A percentile compares a stretch with the other conserved stretches of the same genome.
phyloP scores from a whole-genome alignment of 257 asterid genomes.

The Petunia axillaris region DNA sequence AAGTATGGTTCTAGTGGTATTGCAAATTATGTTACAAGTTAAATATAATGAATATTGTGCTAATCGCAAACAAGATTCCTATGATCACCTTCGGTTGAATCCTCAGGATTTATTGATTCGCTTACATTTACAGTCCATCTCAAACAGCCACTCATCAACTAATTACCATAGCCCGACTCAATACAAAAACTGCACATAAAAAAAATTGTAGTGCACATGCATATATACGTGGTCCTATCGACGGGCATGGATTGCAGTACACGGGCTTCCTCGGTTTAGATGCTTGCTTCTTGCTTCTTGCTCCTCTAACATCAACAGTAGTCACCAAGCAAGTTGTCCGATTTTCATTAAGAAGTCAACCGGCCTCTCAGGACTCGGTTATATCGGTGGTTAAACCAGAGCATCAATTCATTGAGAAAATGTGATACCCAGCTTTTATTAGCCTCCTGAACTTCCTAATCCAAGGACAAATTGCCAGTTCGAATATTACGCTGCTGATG shows the following conservation, averaged over 20 bases:
- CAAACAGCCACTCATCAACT: slow-evolving; percentile 5
- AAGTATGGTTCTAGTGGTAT: neutral
- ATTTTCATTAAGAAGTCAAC: neutral
- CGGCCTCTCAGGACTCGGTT: neutral
- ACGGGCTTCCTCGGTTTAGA: neutral
- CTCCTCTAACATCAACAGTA: slow-evolving; percentile 1
- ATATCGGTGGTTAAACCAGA: slow-evolving; percentile 18
- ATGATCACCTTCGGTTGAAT: neutral
- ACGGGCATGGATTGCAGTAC: neutral
- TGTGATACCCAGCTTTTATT: neutral
- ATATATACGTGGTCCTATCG: neutral
- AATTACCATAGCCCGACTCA: neutral
- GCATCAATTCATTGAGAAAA: neutral
- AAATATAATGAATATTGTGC: neutral
- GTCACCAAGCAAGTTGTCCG: neutral
- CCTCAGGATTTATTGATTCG: neutral
- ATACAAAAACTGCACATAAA: neutral
- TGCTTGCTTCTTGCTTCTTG: neutral
- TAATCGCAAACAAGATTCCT: neutral
- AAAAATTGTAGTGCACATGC: neutral
- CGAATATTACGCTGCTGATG: slow-evolving; percentile 80
- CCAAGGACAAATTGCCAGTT: slow-evolving; percentile 66
- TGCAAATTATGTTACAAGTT: neutral
- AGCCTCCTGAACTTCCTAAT: slow-evolving; percentile 35
- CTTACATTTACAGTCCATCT: neutral